Evolutionary conservation across 2,329 filamentous ascomycete species (phyloP).

Genomic region (Cladosporium sp.): DNA sequence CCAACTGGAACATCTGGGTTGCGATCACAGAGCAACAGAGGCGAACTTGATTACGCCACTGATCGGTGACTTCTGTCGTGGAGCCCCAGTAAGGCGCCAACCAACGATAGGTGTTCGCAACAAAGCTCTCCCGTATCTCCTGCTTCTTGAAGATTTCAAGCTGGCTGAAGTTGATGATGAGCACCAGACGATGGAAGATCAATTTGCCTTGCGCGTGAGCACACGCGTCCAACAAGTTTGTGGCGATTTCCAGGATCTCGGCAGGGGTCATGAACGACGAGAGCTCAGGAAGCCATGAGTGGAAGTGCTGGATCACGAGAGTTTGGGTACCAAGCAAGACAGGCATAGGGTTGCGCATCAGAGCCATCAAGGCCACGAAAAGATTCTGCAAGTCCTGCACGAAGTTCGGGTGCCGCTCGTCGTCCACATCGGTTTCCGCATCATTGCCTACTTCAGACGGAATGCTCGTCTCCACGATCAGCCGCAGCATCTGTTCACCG

Average conservation of each 20-base stretch:
- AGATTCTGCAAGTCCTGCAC: slow-evolving; percentile 77
- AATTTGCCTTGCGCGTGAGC: slow-evolving; percentile 83
- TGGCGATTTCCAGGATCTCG: slow-evolving; percentile 85
- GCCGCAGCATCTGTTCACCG: slow-evolving; percentile 84
- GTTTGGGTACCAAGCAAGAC: slow-evolving; percentile 92
- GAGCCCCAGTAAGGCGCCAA: slow-evolving; percentile 90
- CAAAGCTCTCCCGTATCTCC: slow-evolving; percentile 58
- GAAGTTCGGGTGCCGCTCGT: slow-evolving; percentile 68
- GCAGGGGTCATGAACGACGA: slow-evolving; percentile 68
- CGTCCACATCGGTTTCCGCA: slow-evolving; percentile 48
- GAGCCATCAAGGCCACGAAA: slow-evolving; percentile 80
- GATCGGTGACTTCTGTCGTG: slow-evolving; percentile 65
- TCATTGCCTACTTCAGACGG: neutral
- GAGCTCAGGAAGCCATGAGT: slow-evolving; percentile 94
- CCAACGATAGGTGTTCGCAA: slow-evolving; percentile 75
- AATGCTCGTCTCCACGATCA: slow-evolving; percentile 82
- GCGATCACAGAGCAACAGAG: slow-evolving; percentile 90
- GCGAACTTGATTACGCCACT: slow-evolving; percentile 89
- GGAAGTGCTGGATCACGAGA: slow-evolving; percentile 90
- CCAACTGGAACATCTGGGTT: slow-evolving; percentile 72
- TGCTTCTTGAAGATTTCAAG: slow-evolving; percentile 75
- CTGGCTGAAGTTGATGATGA: slow-evolving; percentile 87
- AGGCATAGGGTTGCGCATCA: slow-evolving; percentile 84
- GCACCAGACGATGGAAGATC: slow-evolving; percentile 81
- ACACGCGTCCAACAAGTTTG: slow-evolving; percentile 92